Base-by-base conservation (phyloP, 2,329 filamentous ascomycete genomes). In the Fusarium armeniacum region DNA sequence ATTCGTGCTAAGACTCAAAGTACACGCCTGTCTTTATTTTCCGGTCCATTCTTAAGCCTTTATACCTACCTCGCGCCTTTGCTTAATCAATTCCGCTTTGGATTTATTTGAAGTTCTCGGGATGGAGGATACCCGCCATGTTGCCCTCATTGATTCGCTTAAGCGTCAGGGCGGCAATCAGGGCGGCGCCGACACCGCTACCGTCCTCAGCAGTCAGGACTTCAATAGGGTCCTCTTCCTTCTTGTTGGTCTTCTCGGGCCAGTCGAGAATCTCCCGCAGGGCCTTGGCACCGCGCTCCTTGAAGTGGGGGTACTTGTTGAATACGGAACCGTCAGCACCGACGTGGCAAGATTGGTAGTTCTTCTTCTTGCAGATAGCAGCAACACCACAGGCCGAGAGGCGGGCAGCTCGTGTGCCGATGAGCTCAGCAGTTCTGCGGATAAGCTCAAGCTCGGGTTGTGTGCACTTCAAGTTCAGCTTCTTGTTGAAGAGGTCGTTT, bases 221-320 rank as follows among this genome's bases (percentile, higher is more conserved):
- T 83, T 94, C 91, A 57, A 99, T 87, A 10, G 94, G 94, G 76
- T 98, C 94, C 78, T 94, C 91, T 76, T 93, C 91, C 80, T 90
- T 91, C 51, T 85, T 79, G 73, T 81, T 83, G 65, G 84, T 86
- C 82, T 93, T 92, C 49, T 78, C 89, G 4, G 92, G 89, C 94
- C 95, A 98, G 84, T 97, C 95, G 38, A 99, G 89, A 71, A 99
- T 98, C 85, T 99, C 96, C 58, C 93, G 90, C 55, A 99, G 87
- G 30, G 96, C 96, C 79, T 91, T 86, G 16, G 96, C 95, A 58
- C 95, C 94, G 57, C 96, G 91, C 61, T 90, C 89, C 86, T 98
- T 98, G 88, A 99, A 99, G 83, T 97, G 92, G 15, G 96, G 96
- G 83, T 99, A 99, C 81, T 98, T 98, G 87, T 97, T 98, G 85